Evolutionary conservation across 768 basidiomycete species (phyloP), one percentile per base, ranked within the genome.

Genomic region (Mycena filopes): DNA sequence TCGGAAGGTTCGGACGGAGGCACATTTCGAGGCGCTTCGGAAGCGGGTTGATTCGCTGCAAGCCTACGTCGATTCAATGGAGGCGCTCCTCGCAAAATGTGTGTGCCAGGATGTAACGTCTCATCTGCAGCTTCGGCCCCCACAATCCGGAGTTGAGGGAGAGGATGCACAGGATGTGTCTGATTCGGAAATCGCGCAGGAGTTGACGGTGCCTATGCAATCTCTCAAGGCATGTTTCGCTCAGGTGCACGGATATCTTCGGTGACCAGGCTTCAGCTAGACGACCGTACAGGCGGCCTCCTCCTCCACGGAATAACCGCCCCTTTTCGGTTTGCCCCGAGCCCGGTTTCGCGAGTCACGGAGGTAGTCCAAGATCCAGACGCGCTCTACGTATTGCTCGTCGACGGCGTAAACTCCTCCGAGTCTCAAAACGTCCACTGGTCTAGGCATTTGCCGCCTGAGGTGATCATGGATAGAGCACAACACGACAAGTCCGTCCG

Each of bases 401-500:
- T 67, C 16, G 69, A 70, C 28, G 69, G 63, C 21, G 56, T 51
- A 4, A 33, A 65, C 29, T 20, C 36, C 9, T 36, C 40, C 29
- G 41, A 47, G 10, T 28, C 48, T 16, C 20, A 61, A 5, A 31
- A 56, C 12, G 23, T 67, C 12, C 66, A 70, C 29, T 70, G 69
- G 69, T 65, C 63, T 41, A 33, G 66, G 46, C 23, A 70, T 43
- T 40, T 70, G 7, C 69, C 69, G 18, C 42, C 46, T 0, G 47
- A 51, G 18, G 59, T 70, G 1, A 10, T 28, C 10, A 25, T 70
- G 18, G 18, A 42, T 1, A 20, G 69, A 49, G 20, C 29, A 58
- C 55, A 70, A 43, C 72, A 73, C 50, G 72, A 73, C 63, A 70
- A 53, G 72, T 68, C 20, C 42, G 68, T 48, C 3, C 23, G 38